Evolutionary conservation across 768 basidiomycete species (phyloP), one percentile per base, ranked within the genome.

Genomic region (Pulveroboletus ravenelii): DNA sequence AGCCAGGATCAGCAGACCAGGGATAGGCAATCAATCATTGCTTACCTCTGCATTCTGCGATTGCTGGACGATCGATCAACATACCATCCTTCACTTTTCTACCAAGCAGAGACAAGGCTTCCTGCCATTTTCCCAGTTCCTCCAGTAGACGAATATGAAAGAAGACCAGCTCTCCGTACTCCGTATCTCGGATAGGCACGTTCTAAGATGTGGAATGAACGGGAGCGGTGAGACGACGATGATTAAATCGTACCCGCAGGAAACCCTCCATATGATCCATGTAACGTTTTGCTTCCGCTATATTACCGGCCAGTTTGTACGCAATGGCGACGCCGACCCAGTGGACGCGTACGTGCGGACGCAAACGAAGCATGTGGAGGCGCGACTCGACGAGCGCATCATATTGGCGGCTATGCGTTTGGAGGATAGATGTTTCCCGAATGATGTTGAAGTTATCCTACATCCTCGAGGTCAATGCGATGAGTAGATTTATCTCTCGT

Each of bases 361-460:
- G 84, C 13, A 92, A 66, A 50, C 76, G 80, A 35, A 97, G 79
- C 47, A 96, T 82, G 8, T 81, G 80, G 57, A 89, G 78, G 1
- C 96, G 85, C 2, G 90, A 89, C 47, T 92, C 86, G 36, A 93
- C 80, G 25, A 94, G 78, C 6, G 73, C 74, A 37, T 89, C 84
- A 66, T 81, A 96, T 39, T 85, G 71, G 31, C 95, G 83, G 12
- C 93, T 78, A 55, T 97, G 94, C 0, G 91, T 84, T 62, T 93
- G 90, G 10, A 99, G 78, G 43, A 87, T 81, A 7, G 94, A 91
- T 0, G 91, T 80, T 67, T 98, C 96, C 39, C 90, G 84, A 23
- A 99, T 70, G 57, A 99, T 86, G 67, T 95, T 95, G 61, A 96
- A 71, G 64, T 96, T 96, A 61, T 97, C 93, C 94, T 96, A 60